A percentile compares a stretch with the other conserved stretches of the same genome.
phyloP scores from a whole-genome alignment of 352 stramenopile species.

The Pythium chondricola region DNA sequence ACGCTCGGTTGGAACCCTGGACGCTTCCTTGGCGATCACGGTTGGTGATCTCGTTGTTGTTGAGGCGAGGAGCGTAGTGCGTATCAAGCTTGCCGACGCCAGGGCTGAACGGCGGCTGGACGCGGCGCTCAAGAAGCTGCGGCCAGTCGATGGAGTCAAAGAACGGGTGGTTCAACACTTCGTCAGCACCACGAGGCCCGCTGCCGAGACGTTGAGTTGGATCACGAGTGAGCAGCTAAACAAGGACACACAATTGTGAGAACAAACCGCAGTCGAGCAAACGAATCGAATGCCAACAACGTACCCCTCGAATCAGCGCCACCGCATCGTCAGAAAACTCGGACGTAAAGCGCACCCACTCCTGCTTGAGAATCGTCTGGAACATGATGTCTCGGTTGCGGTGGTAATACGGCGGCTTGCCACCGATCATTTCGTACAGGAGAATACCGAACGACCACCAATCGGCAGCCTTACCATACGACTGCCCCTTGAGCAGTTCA shows the following conservation, averaged over 20 bases:
- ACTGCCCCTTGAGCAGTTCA: conserved; percentile 85
- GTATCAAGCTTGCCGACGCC: conserved; percentile 84
- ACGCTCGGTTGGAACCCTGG: conserved; percentile 38
- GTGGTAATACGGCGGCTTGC: conserved; percentile 88
- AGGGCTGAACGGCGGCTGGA: conserved; percentile 85
- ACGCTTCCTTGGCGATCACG: conserved; percentile 78
- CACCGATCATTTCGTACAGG: conserved; percentile 95
- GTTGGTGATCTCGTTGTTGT: conserved; percentile 86
- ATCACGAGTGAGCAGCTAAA: conserved; percentile 94
- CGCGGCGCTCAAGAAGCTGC: conserved; percentile 74
- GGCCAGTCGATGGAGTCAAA: conserved; percentile 91
- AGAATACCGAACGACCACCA: conserved; percentile 95
- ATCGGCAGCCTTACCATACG: conserved; percentile 90
- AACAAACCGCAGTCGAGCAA: not conserved
- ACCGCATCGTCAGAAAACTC: conserved; percentile 89
- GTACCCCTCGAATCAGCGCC: conserved; percentile 89
- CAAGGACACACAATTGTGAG: conserved; percentile 3
- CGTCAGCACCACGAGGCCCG: conserved; percentile 83
- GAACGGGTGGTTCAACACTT: conserved; percentile 89
- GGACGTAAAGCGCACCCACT: conserved; percentile 93
- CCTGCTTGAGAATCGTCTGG: conserved; percentile 88
- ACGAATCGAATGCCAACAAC: conserved; percentile 15
- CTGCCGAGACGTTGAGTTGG: conserved; percentile 93
- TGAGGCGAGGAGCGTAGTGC: conserved; percentile 77
- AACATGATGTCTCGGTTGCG: conserved; percentile 91